Conservation (phyloP, 2,329 filamentous ascomycete species). For the Neopestalotiopsis sp. region DNA sequence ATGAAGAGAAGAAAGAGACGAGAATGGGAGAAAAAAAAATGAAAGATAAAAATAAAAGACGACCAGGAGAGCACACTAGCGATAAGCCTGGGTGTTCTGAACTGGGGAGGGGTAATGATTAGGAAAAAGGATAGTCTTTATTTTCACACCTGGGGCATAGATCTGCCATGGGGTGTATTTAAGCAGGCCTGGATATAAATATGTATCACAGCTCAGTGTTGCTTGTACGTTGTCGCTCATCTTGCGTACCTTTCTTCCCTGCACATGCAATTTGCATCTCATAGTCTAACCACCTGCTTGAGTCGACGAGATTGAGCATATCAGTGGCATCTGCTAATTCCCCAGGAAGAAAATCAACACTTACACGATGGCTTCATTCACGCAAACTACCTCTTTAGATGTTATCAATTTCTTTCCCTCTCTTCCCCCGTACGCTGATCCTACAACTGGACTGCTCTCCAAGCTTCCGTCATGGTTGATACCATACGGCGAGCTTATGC, state of each 20-base stretch:
- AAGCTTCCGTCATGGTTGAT: neutral
- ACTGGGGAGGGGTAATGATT: neutral
- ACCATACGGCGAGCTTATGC: conserved; percentile 55
- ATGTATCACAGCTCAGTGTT: neutral
- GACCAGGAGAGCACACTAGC: neutral
- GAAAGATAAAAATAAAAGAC: neutral
- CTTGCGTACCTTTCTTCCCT: neutral
- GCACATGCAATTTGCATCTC: neutral
- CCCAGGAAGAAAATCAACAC: neutral
- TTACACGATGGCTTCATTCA: neutral
- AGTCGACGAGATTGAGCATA: too few relatives aligned
- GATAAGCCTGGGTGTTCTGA: neutral
- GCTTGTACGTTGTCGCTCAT: neutral
- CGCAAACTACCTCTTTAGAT: neutral
- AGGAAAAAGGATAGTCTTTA: neutral
- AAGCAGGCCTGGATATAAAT: neutral
- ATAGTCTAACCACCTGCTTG: too few relatives aligned
- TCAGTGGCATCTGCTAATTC: neutral
- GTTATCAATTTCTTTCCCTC: neutral
- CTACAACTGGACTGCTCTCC: conserved; percentile 5
- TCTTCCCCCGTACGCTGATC: neutral
- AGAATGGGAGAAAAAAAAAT: too few relatives aligned
- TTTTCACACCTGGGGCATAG: neutral
- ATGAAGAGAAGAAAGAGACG: too few relatives aligned
- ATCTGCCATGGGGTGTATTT: neutral